Base-by-base conservation (phyloP, 208 protist genomes). In the Acanthamoeba lenticulata region DNA sequence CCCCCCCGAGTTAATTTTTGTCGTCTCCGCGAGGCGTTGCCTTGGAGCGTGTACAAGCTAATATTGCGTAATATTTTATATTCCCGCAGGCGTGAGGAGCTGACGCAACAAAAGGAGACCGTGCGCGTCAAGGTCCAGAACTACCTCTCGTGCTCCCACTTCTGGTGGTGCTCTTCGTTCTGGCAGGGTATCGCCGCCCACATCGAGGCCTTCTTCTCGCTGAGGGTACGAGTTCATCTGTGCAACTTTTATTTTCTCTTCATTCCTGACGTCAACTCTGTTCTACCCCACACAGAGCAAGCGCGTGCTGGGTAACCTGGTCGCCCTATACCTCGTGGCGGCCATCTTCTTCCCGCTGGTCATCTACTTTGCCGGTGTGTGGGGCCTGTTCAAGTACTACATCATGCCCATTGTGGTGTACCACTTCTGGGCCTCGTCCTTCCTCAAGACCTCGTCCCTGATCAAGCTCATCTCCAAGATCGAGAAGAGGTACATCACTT, bases 341-440 rank as follows among this genome's bases (percentile, higher is more conserved):
- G 72, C 93, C 15, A 57, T 96, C 11, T 96, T 95, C 38, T 95
- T 96, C 38, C 93, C 92, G 49, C 45, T 94, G 69, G 72, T 96
- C 89, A 45, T 79, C 69, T 95, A 96, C n/a, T 57, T 77, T 29
- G 32, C 93, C 49, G 95, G 95, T 17, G n/a, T 95, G 5, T 96
- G 95, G 95, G 94, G 94, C 45, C 47, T 96, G 29, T 93, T 91
- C 60, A 96, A 96, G 29, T 96, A 94, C 55, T 96, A 94, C 55
- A 90, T 95, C 49, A 94, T 96, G 11, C 95, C 95, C 45, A 42
- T 93, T 36, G 74, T 95, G 65, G 95, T 95, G 52, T 96, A 95
- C 24, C 95, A 96, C 44, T 95, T 96, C 55, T 96, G 95, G 95
- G 93, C 94, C 55, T 94, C 90, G 32, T 95, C 94, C 11, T 96